Conservation (phyloP, 495 filamentous ascomycete genomes). For the Lasiosphaeria ovina region DNA sequence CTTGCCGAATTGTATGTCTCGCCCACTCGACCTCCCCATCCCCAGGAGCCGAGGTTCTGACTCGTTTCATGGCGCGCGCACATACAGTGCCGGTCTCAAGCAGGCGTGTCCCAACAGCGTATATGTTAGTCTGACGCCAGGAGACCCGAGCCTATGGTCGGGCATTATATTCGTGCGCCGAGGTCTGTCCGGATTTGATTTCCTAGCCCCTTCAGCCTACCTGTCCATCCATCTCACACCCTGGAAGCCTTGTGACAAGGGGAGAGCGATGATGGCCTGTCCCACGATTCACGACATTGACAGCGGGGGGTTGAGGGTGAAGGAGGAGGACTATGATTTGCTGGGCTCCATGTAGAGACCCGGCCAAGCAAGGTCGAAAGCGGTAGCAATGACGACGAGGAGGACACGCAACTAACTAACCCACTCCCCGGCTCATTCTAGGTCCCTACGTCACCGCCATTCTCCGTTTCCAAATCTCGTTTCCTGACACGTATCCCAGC, state of each 20-base stretch:
- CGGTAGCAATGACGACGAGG: no score
- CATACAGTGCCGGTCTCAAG: constrained; percentile 71
- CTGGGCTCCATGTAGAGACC: no score
- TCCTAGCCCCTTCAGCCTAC: constrained; percentile 9
- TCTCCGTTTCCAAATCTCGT: constrained; percentile 85
- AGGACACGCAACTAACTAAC: constrained; percentile 1
- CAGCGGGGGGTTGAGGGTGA: no score
- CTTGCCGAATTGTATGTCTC: constrained; percentile 71
- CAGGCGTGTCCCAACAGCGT: constrained; percentile 78
- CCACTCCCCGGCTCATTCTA: neutral
- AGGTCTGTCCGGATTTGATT: constrained; percentile 47
- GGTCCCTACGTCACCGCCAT: constrained; percentile 83
- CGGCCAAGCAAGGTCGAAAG: no score
- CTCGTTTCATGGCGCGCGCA: neutral
- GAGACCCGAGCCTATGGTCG: constrained; percentile 76
- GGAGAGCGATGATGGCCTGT: no score
- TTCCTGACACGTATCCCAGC: constrained; percentile 76
- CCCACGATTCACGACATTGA: no score
- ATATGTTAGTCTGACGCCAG: constrained; percentile 79
- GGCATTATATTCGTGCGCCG: constrained; percentile 88
- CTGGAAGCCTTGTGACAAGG: no score
- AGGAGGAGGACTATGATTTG: no score
- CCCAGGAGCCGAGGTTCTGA: neutral
- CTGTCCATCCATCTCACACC: no score
- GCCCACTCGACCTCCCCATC: no score